Evolutionary conservation across 1,139 yeast genomes (phyloP), one percentile per base, ranked within the genome.

Genomic region (Entelexis paramagnoliae): DNA sequence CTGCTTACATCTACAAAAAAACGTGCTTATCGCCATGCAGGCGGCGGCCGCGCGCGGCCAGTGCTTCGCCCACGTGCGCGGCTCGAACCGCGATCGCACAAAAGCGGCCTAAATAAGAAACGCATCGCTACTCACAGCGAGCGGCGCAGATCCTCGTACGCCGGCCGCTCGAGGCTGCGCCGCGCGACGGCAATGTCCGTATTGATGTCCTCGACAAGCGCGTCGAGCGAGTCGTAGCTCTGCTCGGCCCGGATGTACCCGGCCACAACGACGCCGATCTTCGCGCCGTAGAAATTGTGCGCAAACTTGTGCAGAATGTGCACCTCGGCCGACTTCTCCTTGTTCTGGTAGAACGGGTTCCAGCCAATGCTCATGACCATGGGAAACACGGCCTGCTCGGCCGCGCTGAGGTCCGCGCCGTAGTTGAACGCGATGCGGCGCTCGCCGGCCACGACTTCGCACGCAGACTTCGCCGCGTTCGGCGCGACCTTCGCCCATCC

Each of bases 351-450:
- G 66, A 83, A 91, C 17, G 98, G 98, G 64, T 91, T 93, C 86
- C 88, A 87, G 1, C 99, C 99, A 28, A 93, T 77, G 19, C 95
- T 86, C 86, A 89, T 83, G 20, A 89, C 97, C 83, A 88, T 87
- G 0, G 96, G 96, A 29, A 80, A 72, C 14, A 67, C 68, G 16
- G 67, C 68, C 46, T 76, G 77, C 13, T 72, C 75, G 0, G 62
- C 63, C 0, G 59, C 63, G 2, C 60, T 54, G 40, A 87, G 66
- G 19, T 67, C 62, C 10, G 68, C 61, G 0, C 96, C 96, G 63
- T 79, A 78, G 58, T 81, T 81, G 64, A 81, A 76, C 24, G 52
- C 58, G 38, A 57, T 49, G 8, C 33, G 17, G 20, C 59, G 55
- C 17, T 43, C 41, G 44, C 58, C 48, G 33, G 32, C 4, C 48